phyloP scores from a whole-genome alignment of 176 grass and related monocot genomes.

The Guadua angustifolia region DNA sequence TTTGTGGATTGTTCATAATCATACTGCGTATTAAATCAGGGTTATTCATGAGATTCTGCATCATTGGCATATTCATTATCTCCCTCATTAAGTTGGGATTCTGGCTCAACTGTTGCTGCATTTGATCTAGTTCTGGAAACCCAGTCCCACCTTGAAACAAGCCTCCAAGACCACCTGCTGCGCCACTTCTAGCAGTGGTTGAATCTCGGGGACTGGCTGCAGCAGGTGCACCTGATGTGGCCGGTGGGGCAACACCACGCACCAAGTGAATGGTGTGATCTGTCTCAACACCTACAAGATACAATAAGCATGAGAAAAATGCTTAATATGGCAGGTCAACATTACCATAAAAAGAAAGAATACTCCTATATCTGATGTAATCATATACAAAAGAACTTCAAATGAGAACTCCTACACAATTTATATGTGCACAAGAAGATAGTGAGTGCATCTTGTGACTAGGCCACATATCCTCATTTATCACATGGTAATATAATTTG shows the following conservation, averaged over 20 bases:
- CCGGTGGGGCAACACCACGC: slow-evolving; percentile 63
- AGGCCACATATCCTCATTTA: background rate
- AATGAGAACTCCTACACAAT: background rate
- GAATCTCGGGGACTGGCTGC: slow-evolving; percentile 55
- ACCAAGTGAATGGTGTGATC: slow-evolving; percentile 99
- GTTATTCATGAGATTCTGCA: slow-evolving; percentile 93
- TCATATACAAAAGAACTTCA: slow-evolving; percentile 1
- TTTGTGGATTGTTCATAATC: slow-evolving; percentile 97
- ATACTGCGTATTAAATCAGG: slow-evolving; percentile 95
- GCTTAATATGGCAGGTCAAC: slow-evolving; percentile 6
- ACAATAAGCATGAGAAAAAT: slow-evolving; percentile 41
- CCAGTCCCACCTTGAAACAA: slow-evolving; percentile 67
- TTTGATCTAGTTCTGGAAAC: slow-evolving; percentile 78
- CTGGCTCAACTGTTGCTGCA: slow-evolving; percentile 95
- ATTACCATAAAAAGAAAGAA: slow-evolving; percentile 16
- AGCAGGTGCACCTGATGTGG: slow-evolving; percentile 55
- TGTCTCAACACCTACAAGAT: slow-evolving; percentile 75
- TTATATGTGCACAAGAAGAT: background rate
- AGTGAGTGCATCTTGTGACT: background rate
- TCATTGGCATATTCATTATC: slow-evolving; percentile 93
- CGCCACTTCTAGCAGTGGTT: slow-evolving; percentile 52
- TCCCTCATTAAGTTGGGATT: slow-evolving; percentile 97
- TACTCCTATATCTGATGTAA: slow-evolving; percentile 14
- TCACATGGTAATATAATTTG: background rate
- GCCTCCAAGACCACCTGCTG: slow-evolving; percentile 54